Conservation (phyloP, 164 flowering plant species). For the Magnolia changhungtana region DNA sequence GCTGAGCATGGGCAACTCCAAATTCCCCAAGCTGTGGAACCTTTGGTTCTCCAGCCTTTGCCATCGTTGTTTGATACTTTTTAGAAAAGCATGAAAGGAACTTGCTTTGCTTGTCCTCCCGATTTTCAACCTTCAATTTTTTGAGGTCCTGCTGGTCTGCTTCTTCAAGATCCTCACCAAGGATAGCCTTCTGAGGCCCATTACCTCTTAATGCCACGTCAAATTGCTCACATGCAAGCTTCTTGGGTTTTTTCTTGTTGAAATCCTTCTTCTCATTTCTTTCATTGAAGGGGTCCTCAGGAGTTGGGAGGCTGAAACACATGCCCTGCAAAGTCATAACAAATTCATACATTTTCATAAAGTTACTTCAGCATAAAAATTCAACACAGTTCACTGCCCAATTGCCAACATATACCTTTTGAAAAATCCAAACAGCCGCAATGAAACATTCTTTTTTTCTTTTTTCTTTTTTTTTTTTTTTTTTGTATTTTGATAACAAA, state of each 20-base stretch:
- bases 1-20: conserved; percentile 8
- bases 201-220: conserved; percentile 17
- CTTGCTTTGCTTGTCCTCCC: conserved; percentile 10
- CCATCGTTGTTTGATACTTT: conserved; percentile 11
- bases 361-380: not conserved
- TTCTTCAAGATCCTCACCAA: conserved; percentile 2
- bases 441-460: no score
- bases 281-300: conserved; percentile 91
- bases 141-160: conserved; percentile 13
- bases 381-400: not conserved
- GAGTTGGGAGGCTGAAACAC: conserved; percentile 92
- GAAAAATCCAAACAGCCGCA: not conserved
- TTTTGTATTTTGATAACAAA: no score
- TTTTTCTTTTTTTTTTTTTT: no score
- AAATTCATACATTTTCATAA: not conserved
- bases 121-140: conserved; percentile 8
- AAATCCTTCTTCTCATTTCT: conserved; percentile 30
- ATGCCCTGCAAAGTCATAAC: conserved; percentile 57
- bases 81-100: not conserved
- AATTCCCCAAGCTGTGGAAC: conserved; percentile 1
- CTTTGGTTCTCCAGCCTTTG: conserved; percentile 13
- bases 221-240: conserved; percentile 12
- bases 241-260: conserved; percentile 22
- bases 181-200: conserved; percentile 8
- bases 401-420: not conserved